Evolutionary conservation across 169 alveolate genomes (phyloP).

Genomic region (Perkinsus olseni): DNA sequence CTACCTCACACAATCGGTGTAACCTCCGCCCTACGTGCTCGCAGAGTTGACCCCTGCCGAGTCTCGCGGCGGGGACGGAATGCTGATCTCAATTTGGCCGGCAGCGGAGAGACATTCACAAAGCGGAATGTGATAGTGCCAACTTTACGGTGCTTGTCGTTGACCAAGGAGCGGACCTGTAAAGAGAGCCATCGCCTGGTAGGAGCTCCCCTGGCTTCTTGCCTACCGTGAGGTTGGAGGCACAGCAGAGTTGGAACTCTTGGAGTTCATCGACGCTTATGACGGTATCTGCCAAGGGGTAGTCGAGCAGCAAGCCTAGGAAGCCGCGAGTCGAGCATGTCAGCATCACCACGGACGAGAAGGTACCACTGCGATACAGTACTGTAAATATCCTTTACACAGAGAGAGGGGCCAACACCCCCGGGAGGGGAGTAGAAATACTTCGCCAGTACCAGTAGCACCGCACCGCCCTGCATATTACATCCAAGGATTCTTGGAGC

Average conservation of each 20-base stretch:
- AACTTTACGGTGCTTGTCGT: background rate
- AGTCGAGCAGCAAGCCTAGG: background rate
- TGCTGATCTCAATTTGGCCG: background rate
- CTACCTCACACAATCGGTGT: background rate
- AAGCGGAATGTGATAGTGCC: background rate
- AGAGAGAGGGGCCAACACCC: no score
- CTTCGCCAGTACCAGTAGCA: no score
- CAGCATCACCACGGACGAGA: no score
- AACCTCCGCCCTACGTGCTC: background rate
- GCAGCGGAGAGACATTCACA: background rate
- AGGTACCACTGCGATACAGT: no score
- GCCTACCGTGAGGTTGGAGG: background rate
- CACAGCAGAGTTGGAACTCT: background rate
- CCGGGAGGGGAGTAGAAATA: background rate
- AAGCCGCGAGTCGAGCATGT: no score
- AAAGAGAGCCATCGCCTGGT: background rate
- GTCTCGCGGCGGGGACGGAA: background rate
- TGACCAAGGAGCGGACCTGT: background rate
- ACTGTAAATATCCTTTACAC: no score
- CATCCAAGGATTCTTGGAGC: background rate
- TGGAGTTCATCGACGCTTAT: background rate
- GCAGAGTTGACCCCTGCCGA: background rate
- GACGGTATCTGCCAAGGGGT: background rate
- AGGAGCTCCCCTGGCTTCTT: background rate
- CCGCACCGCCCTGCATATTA: background rate